phyloP scores from a whole-genome alignment of 345 rosid genomes.

The Alliaria petiolata region DNA sequence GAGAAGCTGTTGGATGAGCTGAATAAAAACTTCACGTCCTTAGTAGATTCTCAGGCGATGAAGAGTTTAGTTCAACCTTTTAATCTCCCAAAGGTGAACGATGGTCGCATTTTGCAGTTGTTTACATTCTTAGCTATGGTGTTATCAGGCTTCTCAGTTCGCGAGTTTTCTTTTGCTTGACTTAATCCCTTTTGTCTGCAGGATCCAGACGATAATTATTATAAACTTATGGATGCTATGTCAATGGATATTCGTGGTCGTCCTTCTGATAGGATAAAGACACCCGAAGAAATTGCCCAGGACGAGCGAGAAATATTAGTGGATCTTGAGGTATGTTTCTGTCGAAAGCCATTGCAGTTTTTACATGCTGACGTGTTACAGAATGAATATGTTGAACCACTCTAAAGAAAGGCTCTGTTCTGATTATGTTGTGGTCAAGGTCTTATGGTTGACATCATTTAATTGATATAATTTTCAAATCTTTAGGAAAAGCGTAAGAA shows the following conservation, averaged over 20 bases:
- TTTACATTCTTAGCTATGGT: neutral
- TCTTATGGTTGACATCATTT: conserved; percentile 3
- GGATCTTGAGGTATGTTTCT: conserved; percentile 64
- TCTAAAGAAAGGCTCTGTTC: too few relatives aligned
- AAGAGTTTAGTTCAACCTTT: conserved; percentile 57
- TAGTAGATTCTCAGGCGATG: conserved; percentile 57
- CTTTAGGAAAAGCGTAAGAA: conserved; percentile 77
- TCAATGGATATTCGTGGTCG: conserved; percentile 68
- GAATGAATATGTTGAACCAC: neutral
- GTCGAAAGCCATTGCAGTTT: neutral
- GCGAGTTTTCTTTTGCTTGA: conserved; percentile 11
- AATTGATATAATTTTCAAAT: too few relatives aligned
- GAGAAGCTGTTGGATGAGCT: conserved; percentile 72
- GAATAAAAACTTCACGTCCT: conserved; percentile 64
- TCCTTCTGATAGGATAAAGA: conserved; percentile 81
- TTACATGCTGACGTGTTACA: neutral
- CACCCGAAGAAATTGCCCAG: conserved; percentile 96
- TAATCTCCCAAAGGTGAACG: conserved; percentile 2
- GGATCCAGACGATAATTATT: conserved; percentile 61
- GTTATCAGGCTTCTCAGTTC: neutral
- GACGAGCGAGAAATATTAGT: conserved; percentile 76
- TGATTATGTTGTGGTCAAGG: neutral
- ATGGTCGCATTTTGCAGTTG: neutral
- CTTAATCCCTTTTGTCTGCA: conserved; percentile 13
- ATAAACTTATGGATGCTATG: conserved; percentile 53